Evolutionary conservation across 441 rosid genomes (phyloP), one percentile per base, ranked within the genome.

Genomic region (Pelargonium myrrhifolium): DNA sequence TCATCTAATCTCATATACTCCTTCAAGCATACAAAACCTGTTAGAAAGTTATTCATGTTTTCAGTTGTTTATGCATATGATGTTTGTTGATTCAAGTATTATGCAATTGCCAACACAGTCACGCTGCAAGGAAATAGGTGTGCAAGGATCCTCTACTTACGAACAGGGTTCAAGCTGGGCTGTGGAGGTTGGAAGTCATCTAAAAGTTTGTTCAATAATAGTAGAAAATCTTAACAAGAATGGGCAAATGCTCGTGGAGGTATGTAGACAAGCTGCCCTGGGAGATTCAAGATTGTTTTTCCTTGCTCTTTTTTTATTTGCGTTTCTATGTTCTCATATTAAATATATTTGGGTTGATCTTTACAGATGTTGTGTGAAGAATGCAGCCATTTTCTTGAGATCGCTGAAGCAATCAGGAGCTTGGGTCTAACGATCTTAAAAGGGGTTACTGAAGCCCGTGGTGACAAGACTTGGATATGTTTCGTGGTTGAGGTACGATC

Each of bases 91-190:
- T 9, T 70, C 62, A 20, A 4, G 56, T 58, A 37, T 42, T 43
- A 39, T 45, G 40, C 65, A 31, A 64, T 24, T 81, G 74, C 71
- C 74, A 75, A 77, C 72, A 77, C 87, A 87, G 95, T 82, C 84
- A 82, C 89, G 79, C 73, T 87, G 83, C 64, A 84, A 80, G 77
- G 87, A 87, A 75, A 66, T 68, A 21, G 82, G 83, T 37, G 40
- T 66, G 60, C 71, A 45, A 31, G 79, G 78, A 56, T 74, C 81
- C 66, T 63, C 85, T 63, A 81, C 65, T 73, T 76, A 68, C 64
- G 90, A 85, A 47, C 89, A 87, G 59, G 99, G 97, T 76, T 86
- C 99, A 70, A 94, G 89, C 77, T 91, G 92, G 82, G 97, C 91
- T 3, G 91, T 91, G 69, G 96, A 94, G 80, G 89, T 94, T 62